Percentiles rank a stretch among this genome's conserved stretches.
phyloP scores from a whole-genome alignment of 257 asterid genomes.

The Vinca minor region DNA sequence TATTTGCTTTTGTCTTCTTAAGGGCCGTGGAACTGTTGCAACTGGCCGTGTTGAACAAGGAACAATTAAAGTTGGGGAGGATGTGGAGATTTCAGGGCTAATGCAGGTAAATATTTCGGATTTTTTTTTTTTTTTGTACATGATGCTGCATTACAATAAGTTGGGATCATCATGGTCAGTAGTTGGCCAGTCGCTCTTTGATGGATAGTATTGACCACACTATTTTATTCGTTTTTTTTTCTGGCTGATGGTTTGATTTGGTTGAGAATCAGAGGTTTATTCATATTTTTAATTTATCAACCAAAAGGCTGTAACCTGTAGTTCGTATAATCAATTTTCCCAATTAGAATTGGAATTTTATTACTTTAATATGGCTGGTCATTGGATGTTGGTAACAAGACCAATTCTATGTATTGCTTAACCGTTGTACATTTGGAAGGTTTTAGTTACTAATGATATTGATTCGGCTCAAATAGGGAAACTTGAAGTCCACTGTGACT shows the following conservation, averaged over 20 bases:
- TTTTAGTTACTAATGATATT: slow-evolving; percentile 11
- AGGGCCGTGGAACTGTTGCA: slow-evolving; percentile 99
- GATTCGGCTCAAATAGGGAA: slow-evolving; percentile 42
- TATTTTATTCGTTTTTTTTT: neutral
- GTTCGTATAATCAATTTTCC: neutral
- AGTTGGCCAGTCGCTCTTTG: neutral
- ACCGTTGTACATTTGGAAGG: neutral
- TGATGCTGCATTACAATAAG: neutral
- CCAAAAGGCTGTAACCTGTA: too few relatives aligned
- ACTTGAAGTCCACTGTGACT: slow-evolving; percentile 74
- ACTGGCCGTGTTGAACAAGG: slow-evolving; percentile 99
- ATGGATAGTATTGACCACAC: neutral
- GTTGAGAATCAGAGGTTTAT: too few relatives aligned
- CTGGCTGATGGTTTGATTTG: neutral
- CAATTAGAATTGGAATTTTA: neutral
- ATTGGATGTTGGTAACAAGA: neutral
- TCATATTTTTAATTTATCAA: too few relatives aligned
- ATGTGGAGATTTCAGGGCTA: slow-evolving; percentile 86
- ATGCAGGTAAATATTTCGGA: slow-evolving; percentile 35
- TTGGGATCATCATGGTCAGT: neutral
- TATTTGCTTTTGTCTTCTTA: slow-evolving; percentile 12
- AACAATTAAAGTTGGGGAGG: slow-evolving; percentile 77
- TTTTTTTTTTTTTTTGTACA: neutral
- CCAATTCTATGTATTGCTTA: neutral
- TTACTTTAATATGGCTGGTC: neutral